A percentile compares a stretch with the other conserved stretches of the same genome.
Conservation (phyloP, 768 basidiomycete genomes). For the Tylopilus vinaceipallidus region DNA sequence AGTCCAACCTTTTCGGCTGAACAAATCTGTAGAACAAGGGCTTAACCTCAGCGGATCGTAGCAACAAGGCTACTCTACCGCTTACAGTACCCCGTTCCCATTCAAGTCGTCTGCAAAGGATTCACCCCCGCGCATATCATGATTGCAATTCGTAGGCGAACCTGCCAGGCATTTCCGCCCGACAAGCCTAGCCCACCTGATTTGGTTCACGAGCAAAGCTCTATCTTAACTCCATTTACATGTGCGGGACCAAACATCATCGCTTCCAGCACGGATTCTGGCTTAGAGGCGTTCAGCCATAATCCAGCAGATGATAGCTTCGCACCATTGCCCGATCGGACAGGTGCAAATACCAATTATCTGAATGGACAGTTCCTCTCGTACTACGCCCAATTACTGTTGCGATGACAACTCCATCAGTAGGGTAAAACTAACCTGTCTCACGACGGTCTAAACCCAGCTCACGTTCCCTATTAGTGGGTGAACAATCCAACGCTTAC, state of each 20-base stretch:
- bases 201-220: conserved; percentile 70
- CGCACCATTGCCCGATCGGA: conserved; percentile 75
- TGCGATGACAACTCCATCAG: conserved; percentile 70
- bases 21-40: conserved; percentile 70
- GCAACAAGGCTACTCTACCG: conserved; percentile 77
- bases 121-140: conserved; percentile 69
- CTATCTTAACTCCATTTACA: conserved; percentile 36
- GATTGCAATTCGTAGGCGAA: conserved; percentile 54
- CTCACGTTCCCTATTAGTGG: conserved; percentile 79
- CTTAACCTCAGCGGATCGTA: conserved; percentile 78
- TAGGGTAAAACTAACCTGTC: conserved; percentile 87
- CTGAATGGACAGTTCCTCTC: conserved; percentile 82
- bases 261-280: conserved; percentile 78
- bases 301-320: conserved; percentile 83
- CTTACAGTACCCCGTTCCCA: conserved; percentile 75
- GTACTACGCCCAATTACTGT: conserved; percentile 81
- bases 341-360: conserved; percentile 81
- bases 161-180: conserved; percentile 48
- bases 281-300: conserved; percentile 84
- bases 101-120: conserved; percentile 80
- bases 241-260: conserved; percentile 64
- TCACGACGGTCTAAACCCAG: conserved; percentile 83
- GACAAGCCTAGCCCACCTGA: conserved; percentile 47
- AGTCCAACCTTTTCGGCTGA: conserved; percentile 37
- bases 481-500: conserved; percentile 82